Evolutionary conservation across 139 green algal genomes (phyloP).

Genomic region (Diplosphaera chodatii): DNA sequence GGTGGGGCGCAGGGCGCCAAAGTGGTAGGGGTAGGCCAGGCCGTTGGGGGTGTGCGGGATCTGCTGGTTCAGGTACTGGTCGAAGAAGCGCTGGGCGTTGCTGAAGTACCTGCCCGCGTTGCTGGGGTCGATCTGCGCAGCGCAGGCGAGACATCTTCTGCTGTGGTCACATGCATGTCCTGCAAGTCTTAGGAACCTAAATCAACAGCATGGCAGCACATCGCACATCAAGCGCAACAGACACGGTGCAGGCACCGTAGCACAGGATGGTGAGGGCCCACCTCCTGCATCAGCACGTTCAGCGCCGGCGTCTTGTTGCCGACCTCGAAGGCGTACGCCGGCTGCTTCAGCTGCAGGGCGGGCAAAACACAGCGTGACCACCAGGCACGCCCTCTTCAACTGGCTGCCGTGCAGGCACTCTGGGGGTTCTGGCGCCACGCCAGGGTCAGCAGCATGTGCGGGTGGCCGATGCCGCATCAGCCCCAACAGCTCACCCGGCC

Average conservation of each 20-base stretch:
- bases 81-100: slow-evolving; percentile 15
- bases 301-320: slow-evolving; percentile 10
- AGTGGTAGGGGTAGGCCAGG: slow-evolving; percentile 32
- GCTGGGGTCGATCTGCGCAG: slow-evolving; percentile 11
- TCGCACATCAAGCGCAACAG: not conserved
- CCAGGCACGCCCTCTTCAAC: no score
- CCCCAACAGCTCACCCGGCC: not conserved
- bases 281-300: slow-evolving; percentile 3
- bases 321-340: slow-evolving; percentile 3
- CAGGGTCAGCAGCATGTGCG: no score
- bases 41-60: slow-evolving; percentile 20
- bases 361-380: not conserved
- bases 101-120: slow-evolving; percentile 1
- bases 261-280: not conserved
- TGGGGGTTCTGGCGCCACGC: no score
- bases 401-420: no score
- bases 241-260: not conserved
- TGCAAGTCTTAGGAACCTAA: no score
- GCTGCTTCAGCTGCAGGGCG: not conserved
- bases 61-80: slow-evolving; percentile 13
- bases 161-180: no score
- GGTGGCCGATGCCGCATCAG: no score
- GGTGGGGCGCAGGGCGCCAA: not conserved
- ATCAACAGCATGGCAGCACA: not conserved
- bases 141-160: not conserved